Evolutionary conservation across 225 moss, liverwort and hornwort genomes (phyloP).

Genomic region (Lunularia cruciata): DNA sequence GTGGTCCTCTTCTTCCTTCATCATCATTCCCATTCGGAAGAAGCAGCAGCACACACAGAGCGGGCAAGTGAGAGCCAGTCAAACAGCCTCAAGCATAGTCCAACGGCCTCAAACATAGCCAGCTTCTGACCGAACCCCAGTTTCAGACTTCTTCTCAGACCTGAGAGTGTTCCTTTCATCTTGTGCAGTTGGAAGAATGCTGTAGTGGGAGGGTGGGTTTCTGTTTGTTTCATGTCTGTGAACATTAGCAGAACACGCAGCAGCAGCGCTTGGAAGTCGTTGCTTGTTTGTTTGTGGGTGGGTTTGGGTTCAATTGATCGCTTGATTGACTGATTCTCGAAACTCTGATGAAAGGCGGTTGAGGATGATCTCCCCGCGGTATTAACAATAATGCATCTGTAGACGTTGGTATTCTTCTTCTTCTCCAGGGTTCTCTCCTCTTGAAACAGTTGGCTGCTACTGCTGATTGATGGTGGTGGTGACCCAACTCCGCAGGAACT

Average conservation of each 20-base stretch:
- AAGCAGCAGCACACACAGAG: too few species aligned
- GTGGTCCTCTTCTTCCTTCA: neutral
- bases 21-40: too few species aligned
- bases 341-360: neutral
- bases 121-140: too few species aligned
- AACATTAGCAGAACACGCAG: too few species aligned
- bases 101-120: too few species aligned
- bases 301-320: neutral
- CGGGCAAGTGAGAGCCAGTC: too few species aligned
- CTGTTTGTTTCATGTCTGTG: too few species aligned
- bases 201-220: neutral
- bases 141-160: too few species aligned
- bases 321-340: neutral
- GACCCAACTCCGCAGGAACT: too few species aligned
- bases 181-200: neutral
- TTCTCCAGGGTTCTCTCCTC: slow-evolving; percentile 2
- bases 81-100: too few species aligned
- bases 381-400: too few species aligned
- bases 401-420: neutral
- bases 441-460: slow-evolving; percentile 1
- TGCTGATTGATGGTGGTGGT: neutral
- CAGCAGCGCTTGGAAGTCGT: too few species aligned
- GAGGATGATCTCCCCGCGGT: neutral
- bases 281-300: neutral
- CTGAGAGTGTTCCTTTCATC: neutral